Conservation (phyloP, 768 basidiomycete genomes). For the Scleroderma citrinum region DNA sequence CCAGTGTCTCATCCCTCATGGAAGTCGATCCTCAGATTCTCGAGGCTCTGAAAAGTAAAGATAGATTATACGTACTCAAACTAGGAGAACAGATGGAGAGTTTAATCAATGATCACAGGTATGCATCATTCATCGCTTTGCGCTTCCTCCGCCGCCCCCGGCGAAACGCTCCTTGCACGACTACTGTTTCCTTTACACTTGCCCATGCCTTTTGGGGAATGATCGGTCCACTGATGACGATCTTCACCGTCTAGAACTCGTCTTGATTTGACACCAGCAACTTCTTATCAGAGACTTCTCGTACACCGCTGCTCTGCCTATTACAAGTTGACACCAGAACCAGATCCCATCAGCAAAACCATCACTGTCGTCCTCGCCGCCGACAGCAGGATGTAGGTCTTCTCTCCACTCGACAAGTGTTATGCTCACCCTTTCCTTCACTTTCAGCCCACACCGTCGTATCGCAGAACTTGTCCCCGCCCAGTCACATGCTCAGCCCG, state of each 20-base stretch:
- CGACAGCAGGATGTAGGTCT: slow-evolving; percentile 73
- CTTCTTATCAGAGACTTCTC: slow-evolving; percentile 79
- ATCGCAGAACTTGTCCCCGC: slow-evolving; percentile 74
- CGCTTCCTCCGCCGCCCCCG: slow-evolving; percentile 1
- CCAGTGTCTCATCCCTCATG: slow-evolving; percentile 16
- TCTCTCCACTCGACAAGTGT: not conserved
- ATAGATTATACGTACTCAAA: slow-evolving; percentile 81
- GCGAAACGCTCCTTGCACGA: slow-evolving; percentile 5
- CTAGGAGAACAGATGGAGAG: slow-evolving; percentile 83
- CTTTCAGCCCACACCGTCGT: slow-evolving; percentile 56
- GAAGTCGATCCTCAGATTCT: slow-evolving; percentile 77
- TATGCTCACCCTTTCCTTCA: slow-evolving; percentile 10
- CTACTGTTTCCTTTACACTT: not conserved
- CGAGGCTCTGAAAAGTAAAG: slow-evolving; percentile 84
- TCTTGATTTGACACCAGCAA: slow-evolving; percentile 61
- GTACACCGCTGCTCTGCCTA: slow-evolving; percentile 83
- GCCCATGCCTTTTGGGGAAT: slow-evolving; percentile 1
- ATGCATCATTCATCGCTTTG: slow-evolving; percentile 21
- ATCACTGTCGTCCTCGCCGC: slow-evolving; percentile 50
- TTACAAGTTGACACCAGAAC: slow-evolving; percentile 70
- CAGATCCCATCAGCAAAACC: slow-evolving; percentile 55
- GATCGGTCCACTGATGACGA: slow-evolving; percentile 17
- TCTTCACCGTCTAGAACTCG: slow-evolving; percentile 40
- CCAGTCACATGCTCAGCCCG: slow-evolving; percentile 62
- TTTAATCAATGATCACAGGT: slow-evolving; percentile 73